These are phyloP conservation scores for Taiozyma onychis DNA, from an alignment of 1,139 yeast genomes.

Conservation along the genomic window DNA sequence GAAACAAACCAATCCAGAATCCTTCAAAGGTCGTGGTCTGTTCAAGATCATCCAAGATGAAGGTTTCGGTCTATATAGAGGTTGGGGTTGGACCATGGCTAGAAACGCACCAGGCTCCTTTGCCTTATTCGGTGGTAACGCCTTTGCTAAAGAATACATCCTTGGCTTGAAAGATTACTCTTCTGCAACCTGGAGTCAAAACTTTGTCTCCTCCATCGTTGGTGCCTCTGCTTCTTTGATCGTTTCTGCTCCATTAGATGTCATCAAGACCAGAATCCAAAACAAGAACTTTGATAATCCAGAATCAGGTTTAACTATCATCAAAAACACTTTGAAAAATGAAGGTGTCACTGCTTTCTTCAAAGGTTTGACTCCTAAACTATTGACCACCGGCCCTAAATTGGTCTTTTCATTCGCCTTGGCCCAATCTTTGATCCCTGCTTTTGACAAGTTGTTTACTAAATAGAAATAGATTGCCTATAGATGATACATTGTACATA, in stretches of 20 bases:
- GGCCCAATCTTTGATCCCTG: slow-evolving; percentile 95
- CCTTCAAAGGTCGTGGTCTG: slow-evolving; percentile 97
- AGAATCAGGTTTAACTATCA: slow-evolving; percentile 86
- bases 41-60: slow-evolving; percentile 79
- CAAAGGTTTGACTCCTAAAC: slow-evolving; percentile 95
- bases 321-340: slow-evolving; percentile 86
- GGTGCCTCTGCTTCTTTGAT: slow-evolving; percentile 98
- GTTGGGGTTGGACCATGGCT: slow-evolving; percentile 99
- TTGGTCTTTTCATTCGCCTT: slow-evolving; percentile 93
- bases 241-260: slow-evolving; percentile 97
- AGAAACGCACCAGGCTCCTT: slow-evolving; percentile 99
- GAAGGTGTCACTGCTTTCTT: slow-evolving; percentile 91
- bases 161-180: slow-evolving; percentile 83
- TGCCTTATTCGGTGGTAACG: slow-evolving; percentile 96
- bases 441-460: slow-evolving; percentile 65
- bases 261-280: slow-evolving; percentile 97
- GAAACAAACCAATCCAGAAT: slow-evolving; percentile 98
- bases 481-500: background rate
- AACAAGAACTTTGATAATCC: slow-evolving; percentile 94
- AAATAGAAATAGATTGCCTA: slow-evolving; percentile 17
- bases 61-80: slow-evolving; percentile 90
- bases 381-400: slow-evolving; percentile 97
- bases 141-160: slow-evolving; percentile 95
- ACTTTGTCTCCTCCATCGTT: slow-evolving; percentile 90
- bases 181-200: slow-evolving; percentile 90